Evolutionary conservation across 768 basidiomycete species (phyloP), one percentile per base, ranked within the genome.

Genomic region (Amanita jacksonii): DNA sequence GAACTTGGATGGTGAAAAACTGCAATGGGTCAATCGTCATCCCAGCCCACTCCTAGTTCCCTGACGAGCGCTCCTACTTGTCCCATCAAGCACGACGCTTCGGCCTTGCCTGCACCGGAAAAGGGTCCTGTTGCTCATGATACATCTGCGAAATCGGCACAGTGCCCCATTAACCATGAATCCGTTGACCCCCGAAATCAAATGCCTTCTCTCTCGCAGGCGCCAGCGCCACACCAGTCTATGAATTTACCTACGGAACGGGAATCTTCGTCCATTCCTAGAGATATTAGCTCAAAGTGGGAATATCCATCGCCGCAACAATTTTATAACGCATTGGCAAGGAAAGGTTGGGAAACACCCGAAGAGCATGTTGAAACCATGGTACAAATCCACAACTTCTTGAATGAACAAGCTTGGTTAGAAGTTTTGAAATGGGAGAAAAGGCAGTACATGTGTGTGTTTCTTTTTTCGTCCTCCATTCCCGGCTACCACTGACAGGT

Each of bases 241-340:
- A 49, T 68, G 1, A 64, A 68, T 30, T 72, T 98, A 15, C 85
- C 92, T 3, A 83, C 78, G 0, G 69, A 77, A 13, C 79, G 94
- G 50, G 79, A 74, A 4, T 70, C 73, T 39, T 94, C 91, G 0
- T 82, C 90, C 2, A 99, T 99, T 57, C 91, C 90, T 4, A 80
- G 92, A 39, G 67, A 79, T 45, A 52, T 55, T 3, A 57, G 62
- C 1, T 60, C 57, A 8, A 74, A 69, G 36, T 97, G 94, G 94
- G 92, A 96, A 58, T 98, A 98, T 62, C 94, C 94, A 2, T 90
- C 85, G 2, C 90, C 93, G 8, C 94, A 98, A 62, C 93, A 97
- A 60, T 97, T 98, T 58, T 93, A 97, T 62, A 98, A 98, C 62
- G 94, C 94, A 0, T 73, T 99, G 10, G 89, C 89, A 8, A 69